Conservation (phyloP, 768 basidiomycete species). For the Boletus barrowsii region DNA sequence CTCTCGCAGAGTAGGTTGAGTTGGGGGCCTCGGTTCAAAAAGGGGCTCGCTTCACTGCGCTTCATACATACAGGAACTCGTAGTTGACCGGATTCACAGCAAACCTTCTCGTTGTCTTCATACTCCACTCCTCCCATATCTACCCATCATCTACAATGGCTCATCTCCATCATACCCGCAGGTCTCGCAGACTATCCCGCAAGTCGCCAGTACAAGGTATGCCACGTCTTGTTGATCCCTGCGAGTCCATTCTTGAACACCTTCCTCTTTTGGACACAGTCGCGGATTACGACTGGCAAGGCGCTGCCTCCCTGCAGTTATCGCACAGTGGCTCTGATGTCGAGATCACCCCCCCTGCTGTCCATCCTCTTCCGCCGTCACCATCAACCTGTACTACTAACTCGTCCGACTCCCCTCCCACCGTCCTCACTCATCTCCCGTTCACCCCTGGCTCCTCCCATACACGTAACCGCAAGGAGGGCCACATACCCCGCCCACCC, state of each 20-base stretch:
- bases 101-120: constrained; percentile 1
- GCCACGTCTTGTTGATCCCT: constrained; percentile 16
- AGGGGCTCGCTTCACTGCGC: constrained; percentile 14
- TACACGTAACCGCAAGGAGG: constrained; percentile 38
- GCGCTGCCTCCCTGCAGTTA: constrained; percentile 19
- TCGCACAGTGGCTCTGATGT: constrained; percentile 20
- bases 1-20: constrained; percentile 15
- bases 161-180: constrained; percentile 34
- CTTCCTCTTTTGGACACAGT: constrained; percentile 34
- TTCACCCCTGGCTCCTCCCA: constrained; percentile 38
- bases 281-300: constrained; percentile 29
- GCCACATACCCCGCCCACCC: constrained; percentile 70
- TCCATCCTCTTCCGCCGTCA: constrained; percentile 13
- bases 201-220: constrained; percentile 36
- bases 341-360: constrained; percentile 1
- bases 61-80: constrained; percentile 10
- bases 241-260: constrained; percentile 32
- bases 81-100: background rate
- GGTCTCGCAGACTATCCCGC: constrained; percentile 44
- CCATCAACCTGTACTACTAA: constrained; percentile 16
- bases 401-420: constrained; percentile 15
- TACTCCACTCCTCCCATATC: background rate
- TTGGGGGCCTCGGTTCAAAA: constrained; percentile 31
- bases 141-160: constrained; percentile 25
- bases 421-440: constrained; percentile 25